Percentiles rank a stretch among this genome's conserved stretches.
phyloP scores from a whole-genome alignment of 306 rosid genomes.

The Cucumis melo region DNA sequence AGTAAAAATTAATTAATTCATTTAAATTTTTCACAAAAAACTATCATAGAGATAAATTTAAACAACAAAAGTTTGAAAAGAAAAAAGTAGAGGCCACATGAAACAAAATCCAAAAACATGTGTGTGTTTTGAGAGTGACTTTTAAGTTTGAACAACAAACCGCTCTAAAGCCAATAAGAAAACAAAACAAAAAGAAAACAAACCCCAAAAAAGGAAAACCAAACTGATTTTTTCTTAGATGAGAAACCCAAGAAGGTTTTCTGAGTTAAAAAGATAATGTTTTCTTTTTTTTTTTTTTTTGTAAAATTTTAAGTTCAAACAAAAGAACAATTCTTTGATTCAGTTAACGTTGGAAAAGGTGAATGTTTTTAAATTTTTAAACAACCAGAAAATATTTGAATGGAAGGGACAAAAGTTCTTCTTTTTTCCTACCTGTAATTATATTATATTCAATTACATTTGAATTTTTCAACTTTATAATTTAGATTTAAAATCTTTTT shows the following conservation, averaged over 20 bases:
- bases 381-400: background rate
- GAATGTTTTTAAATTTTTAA: background rate
- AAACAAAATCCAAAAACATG: no score
- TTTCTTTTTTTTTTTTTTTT: no score
- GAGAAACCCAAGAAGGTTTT: background rate
- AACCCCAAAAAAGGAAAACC: background rate
- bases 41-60: no score
- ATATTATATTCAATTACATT: background rate
- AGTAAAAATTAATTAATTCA: no score
- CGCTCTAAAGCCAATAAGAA: background rate
- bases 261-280: no score
- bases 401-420: background rate
- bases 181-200: no score
- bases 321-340: background rate
- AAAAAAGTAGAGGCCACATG: no score
- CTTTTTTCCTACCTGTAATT: background rate
- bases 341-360: background rate
- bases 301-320: no score
- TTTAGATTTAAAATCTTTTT: background rate
- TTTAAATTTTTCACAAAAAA: no score
- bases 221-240: background rate
- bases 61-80: no score
- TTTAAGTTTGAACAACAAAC: background rate
- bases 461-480: background rate
- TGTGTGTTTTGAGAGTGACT: no score